Percentiles rank a stretch among this genome's conserved stretches.
Evolutionary conservation across 345 rosid genomes (phyloP).

Genomic region (Raphanus sativus): DNA sequence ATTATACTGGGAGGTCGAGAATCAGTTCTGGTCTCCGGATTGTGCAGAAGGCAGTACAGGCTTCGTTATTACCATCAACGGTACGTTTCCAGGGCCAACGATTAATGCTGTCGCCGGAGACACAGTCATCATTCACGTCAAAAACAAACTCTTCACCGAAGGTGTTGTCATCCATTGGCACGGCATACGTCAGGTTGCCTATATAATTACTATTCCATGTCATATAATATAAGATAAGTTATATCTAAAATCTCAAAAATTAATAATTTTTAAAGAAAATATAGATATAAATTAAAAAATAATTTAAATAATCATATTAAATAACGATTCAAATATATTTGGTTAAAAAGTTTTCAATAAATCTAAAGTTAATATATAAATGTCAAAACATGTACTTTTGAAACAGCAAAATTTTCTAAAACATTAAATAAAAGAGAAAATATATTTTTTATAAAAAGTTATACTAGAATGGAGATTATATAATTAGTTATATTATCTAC

Average conservation of each 20-base stretch:
- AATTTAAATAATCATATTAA: too few relatives aligned
- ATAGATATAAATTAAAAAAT: too few relatives aligned
- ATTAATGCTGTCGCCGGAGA: constrained; percentile 64
- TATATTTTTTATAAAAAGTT: too few relatives aligned
- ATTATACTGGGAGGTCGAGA: neutral
- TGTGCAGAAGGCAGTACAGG: constrained; percentile 44
- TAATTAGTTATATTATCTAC: neutral
- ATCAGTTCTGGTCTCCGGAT: constrained; percentile 48
- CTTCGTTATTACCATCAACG: constrained; percentile 72
- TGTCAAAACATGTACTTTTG: too few relatives aligned
- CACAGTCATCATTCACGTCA: constrained; percentile 54
- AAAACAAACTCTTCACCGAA: constrained; percentile 66
- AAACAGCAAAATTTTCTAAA: too few relatives aligned
- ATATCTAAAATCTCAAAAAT: too few relatives aligned
- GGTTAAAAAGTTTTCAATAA: too few relatives aligned
- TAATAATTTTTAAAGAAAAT: too few relatives aligned
- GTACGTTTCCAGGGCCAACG: constrained; percentile 84
- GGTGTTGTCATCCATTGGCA: constrained; percentile 96
- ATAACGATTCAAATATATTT: too few relatives aligned
- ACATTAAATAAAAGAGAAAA: too few relatives aligned
- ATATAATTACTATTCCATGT: neutral
- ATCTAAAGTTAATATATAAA: too few relatives aligned
- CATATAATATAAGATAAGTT: neutral
- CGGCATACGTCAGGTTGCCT: constrained; percentile 75
- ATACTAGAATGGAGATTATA: neutral